phyloP scores from a whole-genome alignment of 768 basidiomycete species.

The Lactifluus rugatus region DNA sequence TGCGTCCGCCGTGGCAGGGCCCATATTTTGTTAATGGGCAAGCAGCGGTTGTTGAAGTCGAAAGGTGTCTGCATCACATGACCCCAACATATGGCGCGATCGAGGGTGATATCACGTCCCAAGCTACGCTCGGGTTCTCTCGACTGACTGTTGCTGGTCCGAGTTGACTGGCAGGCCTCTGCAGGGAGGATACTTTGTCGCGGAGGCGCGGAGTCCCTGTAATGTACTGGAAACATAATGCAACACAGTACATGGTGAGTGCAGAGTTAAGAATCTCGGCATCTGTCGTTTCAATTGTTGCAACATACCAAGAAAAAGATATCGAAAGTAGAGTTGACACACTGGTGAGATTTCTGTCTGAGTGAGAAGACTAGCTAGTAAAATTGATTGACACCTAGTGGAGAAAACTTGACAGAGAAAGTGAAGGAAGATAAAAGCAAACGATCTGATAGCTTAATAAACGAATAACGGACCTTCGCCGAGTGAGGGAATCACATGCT shows the following conservation, averaged over 20 bases:
- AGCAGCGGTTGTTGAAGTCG: constrained; percentile 29
- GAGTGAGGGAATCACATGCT: background rate
- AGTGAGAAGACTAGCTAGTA: background rate
- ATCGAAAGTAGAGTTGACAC: background rate
- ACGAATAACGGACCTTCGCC: too few species aligned
- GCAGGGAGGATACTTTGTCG: background rate
- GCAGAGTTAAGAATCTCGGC: constrained; percentile 35
- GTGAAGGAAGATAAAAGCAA: background rate
- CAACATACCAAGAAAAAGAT: background rate
- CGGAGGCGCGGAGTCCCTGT: background rate
- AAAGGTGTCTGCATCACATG: constrained; percentile 19
- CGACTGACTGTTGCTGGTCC: background rate
- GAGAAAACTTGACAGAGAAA: background rate
- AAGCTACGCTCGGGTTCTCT: background rate
- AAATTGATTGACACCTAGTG: background rate
- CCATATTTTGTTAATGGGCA: constrained; percentile 44
- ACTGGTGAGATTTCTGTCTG: background rate
- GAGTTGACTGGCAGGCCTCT: background rate
- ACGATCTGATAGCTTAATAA: background rate
- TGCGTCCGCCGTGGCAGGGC: constrained; percentile 26
- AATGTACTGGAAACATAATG: background rate
- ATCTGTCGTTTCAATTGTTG: constrained; percentile 11
- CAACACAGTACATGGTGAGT: constrained; percentile 21
- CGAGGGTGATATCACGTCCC: background rate
- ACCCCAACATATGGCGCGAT: background rate